phyloP scores from a whole-genome alignment of 352 stramenopile genomes.

The Elongisporangium anandrum region DNA sequence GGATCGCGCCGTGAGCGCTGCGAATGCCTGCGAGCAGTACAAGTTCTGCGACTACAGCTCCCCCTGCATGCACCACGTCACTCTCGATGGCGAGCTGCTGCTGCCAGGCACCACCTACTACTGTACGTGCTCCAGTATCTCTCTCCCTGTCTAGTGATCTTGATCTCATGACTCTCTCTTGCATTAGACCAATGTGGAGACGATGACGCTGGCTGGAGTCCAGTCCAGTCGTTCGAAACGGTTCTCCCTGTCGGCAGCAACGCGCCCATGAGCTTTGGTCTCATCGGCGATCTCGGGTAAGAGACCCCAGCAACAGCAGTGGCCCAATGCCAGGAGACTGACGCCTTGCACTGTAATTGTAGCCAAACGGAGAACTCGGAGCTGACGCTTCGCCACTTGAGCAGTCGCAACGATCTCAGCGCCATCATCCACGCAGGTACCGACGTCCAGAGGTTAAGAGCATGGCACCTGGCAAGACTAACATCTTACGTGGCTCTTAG shows the following conservation, averaged over 20 bases:
- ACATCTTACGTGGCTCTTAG: conserved; percentile 8
- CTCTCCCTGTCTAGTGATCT: background rate
- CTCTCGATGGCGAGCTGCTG: conserved; percentile 42
- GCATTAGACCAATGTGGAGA: conserved; percentile 56
- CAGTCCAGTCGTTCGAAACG: conserved; percentile 52
- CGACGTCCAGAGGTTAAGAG: too few species aligned
- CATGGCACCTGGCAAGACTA: background rate
- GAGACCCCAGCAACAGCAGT: background rate
- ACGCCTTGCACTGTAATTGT: too few species aligned
- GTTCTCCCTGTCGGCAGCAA: conserved; percentile 38
- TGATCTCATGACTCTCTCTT: conserved; percentile 6
- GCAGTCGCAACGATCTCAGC: conserved; percentile 33
- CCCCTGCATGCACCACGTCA: conserved; percentile 72
- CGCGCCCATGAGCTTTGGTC: conserved; percentile 62
- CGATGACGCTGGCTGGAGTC: conserved; percentile 38
- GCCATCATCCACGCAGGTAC: conserved; percentile 65
- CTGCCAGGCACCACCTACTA: conserved; percentile 56
- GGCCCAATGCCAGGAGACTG: too few species aligned
- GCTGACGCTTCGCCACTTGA: conserved; percentile 76
- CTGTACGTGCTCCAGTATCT: conserved; percentile 34
- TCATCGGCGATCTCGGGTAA: conserved; percentile 89
- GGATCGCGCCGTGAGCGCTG: conserved; percentile 16
- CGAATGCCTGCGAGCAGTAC: conserved; percentile 47
- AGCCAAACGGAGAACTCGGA: conserved; percentile 88
- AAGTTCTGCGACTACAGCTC: conserved; percentile 76